phyloP scores from a whole-genome alignment of 1,284 basidiomycete genomes.

The Ustilago crameri region DNA sequence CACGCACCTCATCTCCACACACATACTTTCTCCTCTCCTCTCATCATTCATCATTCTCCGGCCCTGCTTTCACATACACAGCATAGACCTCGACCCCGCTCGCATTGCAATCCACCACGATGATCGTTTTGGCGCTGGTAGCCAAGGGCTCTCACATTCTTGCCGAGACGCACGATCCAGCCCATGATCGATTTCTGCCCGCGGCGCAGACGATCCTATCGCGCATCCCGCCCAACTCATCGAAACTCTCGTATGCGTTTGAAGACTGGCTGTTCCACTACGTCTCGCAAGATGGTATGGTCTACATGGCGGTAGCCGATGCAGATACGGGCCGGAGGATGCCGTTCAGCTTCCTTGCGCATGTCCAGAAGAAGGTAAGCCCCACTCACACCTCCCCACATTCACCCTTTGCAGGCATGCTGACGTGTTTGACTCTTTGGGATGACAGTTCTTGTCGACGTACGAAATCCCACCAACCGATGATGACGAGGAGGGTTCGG shows the following conservation, averaged over 20 bases:
- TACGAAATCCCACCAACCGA: conserved; percentile 25
- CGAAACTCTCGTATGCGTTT: conserved; percentile 81
- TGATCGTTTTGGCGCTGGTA: conserved; percentile 65
- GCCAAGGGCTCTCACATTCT: conserved; percentile 54
- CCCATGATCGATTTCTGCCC: conserved; percentile 58
- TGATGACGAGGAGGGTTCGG: background rate
- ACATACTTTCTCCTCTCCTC: background rate
- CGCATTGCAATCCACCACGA: conserved; percentile 4
- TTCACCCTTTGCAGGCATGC: background rate
- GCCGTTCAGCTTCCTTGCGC: conserved; percentile 91
- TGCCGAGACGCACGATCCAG: conserved; percentile 55
- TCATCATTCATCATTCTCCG: background rate
- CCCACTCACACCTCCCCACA: background rate
- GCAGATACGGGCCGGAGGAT: conserved; percentile 80
- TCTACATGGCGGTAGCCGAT: conserved; percentile 89
- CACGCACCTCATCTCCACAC: too few relatives aligned
- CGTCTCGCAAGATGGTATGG: conserved; percentile 73
- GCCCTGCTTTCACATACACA: too few relatives aligned
- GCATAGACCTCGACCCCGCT: too few relatives aligned
- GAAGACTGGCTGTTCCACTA: conserved; percentile 93
- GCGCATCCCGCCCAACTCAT: conserved; percentile 93
- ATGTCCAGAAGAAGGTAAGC: conserved; percentile 79
- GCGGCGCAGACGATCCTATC: conserved; percentile 91
- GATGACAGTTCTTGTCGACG: conserved; percentile 37
- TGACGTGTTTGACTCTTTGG: background rate